A percentile compares a stretch with the other conserved stretches of the same genome.
Conservation (phyloP, 495 filamentous ascomycete genomes). For the Penicillium angulare region DNA sequence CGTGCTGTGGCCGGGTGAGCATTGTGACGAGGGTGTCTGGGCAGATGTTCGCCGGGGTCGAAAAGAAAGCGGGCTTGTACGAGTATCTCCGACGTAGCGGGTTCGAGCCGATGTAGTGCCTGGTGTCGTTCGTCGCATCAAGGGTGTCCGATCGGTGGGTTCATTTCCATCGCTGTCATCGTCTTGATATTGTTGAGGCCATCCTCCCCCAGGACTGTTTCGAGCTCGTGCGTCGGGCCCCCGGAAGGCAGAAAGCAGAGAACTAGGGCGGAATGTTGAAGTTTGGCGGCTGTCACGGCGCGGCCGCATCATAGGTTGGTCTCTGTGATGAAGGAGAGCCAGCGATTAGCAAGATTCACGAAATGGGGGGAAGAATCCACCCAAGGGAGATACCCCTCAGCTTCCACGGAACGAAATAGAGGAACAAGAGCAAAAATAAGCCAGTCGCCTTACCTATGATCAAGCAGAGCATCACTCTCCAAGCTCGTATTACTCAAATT, state of each 20-base stretch:
- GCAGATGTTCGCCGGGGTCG: constrained; percentile 30
- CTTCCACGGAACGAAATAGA: neutral
- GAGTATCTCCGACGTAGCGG: constrained; percentile 43
- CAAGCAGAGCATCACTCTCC: constrained; percentile 75
- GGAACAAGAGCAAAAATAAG: neutral
- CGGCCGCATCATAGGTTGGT: constrained; percentile 67
- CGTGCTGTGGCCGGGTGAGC: constrained; percentile 32
- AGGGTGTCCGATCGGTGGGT: constrained; percentile 40
- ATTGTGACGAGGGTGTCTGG: constrained; percentile 32
- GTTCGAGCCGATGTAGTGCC: constrained; percentile 20
- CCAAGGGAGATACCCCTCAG: neutral
- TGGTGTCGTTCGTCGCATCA: constrained; percentile 32
- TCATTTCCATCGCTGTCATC: constrained; percentile 54
- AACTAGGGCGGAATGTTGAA: constrained; percentile 47
- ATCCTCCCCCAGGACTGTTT: constrained; percentile 27
- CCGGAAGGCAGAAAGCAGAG: constrained; percentile 28
- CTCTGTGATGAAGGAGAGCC: constrained; percentile 39
- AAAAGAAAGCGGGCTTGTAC: constrained; percentile 26
- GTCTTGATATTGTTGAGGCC: constrained; percentile 23
- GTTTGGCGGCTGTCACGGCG: constrained; percentile 59
- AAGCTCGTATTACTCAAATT: constrained; percentile 77
- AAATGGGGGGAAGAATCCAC: too few relatives aligned
- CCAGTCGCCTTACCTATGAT: constrained; percentile 64
- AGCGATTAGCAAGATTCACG: constrained; percentile 4
- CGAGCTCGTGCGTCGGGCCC: constrained; percentile 24